These are phyloP conservation scores for Phaeosphaeria sp. DNA, from an alignment of 2,329 filamentous ascomycete species.

Conservation along the genomic window DNA sequence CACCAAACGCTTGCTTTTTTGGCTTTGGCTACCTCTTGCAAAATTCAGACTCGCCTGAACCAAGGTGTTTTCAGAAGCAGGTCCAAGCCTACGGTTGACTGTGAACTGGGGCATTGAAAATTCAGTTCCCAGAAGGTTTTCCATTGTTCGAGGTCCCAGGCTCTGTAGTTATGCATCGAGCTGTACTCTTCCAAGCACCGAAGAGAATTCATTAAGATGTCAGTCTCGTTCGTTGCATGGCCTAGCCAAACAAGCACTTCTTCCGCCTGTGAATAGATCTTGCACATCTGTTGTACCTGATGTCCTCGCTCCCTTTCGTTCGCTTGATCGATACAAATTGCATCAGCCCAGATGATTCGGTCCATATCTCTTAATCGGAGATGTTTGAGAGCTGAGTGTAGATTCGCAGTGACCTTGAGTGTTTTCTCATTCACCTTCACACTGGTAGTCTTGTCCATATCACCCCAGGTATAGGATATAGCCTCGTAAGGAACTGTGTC, in stretches of 20 bases:
- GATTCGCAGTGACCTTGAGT: conserved; percentile 20
- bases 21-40: conserved; percentile 27
- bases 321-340: conserved; percentile 3
- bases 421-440: conserved; percentile 14
- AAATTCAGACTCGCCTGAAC: conserved; percentile 26
- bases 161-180: conserved; percentile 6
- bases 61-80: conserved; percentile 14
- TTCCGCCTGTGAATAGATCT: conserved; percentile 29
- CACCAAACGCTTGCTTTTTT: conserved; percentile 10
- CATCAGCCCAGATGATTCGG: conserved; percentile 35
- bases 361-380: conserved; percentile 13
- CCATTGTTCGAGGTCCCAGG: background rate
- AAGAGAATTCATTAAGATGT: conserved; percentile 3
- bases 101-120: background rate
- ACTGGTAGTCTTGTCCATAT: background rate
- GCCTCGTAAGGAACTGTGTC: conserved; percentile 18
- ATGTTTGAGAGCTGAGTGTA: conserved; percentile 15
- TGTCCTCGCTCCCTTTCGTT: conserved; percentile 23
- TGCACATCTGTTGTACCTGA: conserved; percentile 33
- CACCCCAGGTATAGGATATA: conserved; percentile 29
- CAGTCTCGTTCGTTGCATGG: conserved; percentile 13
- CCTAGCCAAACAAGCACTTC: conserved; percentile 38
- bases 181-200: conserved; percentile 10
- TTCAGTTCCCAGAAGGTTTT: background rate
- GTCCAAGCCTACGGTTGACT: conserved; percentile 1